Base-by-base conservation (phyloP, 164 flowering plant genomes). In the Chimonanthus salicifolius region DNA sequence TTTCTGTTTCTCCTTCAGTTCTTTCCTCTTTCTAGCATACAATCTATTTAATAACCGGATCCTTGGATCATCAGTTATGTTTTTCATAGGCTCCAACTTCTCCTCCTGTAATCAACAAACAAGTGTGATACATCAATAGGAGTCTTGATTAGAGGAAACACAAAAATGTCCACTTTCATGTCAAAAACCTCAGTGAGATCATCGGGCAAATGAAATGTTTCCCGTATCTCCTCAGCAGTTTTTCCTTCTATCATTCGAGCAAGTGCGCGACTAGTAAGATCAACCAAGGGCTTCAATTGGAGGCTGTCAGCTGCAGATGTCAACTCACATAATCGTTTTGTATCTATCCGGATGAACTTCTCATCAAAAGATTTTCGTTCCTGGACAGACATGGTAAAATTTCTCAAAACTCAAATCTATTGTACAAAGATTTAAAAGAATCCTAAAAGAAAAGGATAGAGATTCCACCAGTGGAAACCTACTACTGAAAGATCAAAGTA, bases 201-300 rank as follows among this genome's bases (percentile, higher is more conserved):
- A 86, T 92, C 98, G 62, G 97, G 98, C 71, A 94, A 77, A 89
- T 92, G 87, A 78, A 94, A 94, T 54, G 85, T 88, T 77, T 92
- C 93, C 58, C 98, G 89, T 69, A 92, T 90, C 84, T 94, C 98
- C 81, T 90, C 97, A 6, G 97, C 92, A 70, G 90, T 88, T 82
- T 87, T 92, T 58, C 96, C 97, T 85, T 94, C 97, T 83, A 94
- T 94, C 82, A 90, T 90, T 72, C 98, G 86, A 71, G 98, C 97
- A 77, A 94, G 92, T 51, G 98, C 94, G 74, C 93, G 91, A 72
- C 98, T 85, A 9, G 97, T 94, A 7, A 92, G 91, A 79, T 90
- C 96, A 78, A 90, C 96, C 81, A 94, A 83, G 71, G 97, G 96
- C 79, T 89, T 90, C 74, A 94, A 76, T 60, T 92, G 94, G 70